Conservation (phyloP, 2,329 filamentous ascomycete species). For the Mycosphaerelloides madeirae region DNA sequence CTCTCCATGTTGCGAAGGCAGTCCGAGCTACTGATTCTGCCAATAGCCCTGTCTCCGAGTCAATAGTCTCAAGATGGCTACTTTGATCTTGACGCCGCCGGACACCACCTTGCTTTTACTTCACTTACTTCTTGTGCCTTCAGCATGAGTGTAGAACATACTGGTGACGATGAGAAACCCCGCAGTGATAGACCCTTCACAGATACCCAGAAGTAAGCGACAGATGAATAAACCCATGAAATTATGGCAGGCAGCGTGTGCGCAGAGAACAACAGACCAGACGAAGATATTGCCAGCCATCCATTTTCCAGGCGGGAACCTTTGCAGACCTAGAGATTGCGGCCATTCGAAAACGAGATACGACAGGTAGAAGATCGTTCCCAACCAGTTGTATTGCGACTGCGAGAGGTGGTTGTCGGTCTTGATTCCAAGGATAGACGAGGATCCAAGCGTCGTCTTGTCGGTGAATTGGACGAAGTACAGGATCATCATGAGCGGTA, state of each 20-base stretch:
- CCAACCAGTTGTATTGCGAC: slow-evolving; percentile 56
- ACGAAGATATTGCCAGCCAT: slow-evolving; percentile 62
- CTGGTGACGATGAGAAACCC: slow-evolving; percentile 46
- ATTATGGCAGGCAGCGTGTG: slow-evolving; percentile 52
- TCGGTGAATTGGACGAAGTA: slow-evolving; percentile 47
- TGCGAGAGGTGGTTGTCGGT: slow-evolving; percentile 51
- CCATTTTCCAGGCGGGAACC: slow-evolving; percentile 58
- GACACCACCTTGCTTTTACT: no score
- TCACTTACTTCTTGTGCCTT: no score
- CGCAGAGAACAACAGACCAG: slow-evolving; percentile 73
- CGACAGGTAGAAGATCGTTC: slow-evolving; percentile 60
- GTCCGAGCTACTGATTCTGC: no score
- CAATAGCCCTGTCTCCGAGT: no score
- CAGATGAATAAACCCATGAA: slow-evolving; percentile 58
- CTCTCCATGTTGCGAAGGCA: no score
- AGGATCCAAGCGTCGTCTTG: slow-evolving; percentile 35
- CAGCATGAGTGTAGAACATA: slow-evolving; percentile 42
- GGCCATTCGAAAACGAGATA: slow-evolving; percentile 64
- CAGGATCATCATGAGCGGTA: slow-evolving; percentile 14
- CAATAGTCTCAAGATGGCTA: no score
- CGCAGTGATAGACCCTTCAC: slow-evolving; percentile 41
- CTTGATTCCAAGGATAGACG: slow-evolving; percentile 50
- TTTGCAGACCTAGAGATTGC: slow-evolving; percentile 51
- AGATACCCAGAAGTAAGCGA: slow-evolving; percentile 51
- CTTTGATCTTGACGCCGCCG: no score